Conservation (phyloP, 176 grass and related monocot species). For the Avena eriantha region DNA sequence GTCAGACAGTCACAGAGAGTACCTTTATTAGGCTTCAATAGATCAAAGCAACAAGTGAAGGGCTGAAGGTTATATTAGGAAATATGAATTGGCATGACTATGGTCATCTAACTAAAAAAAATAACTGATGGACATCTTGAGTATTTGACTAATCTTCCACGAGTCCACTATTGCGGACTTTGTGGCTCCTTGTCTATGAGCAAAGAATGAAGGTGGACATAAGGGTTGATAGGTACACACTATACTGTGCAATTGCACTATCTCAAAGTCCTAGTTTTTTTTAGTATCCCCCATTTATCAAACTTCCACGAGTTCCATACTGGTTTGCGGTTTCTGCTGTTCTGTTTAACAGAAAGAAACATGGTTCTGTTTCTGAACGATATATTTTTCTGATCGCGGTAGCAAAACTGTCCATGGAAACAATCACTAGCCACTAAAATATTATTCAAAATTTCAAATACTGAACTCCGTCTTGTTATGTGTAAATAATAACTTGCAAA, state of each 20-base stretch:
- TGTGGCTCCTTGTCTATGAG: conserved; percentile 1
- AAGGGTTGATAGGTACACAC: background rate
- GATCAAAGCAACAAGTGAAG: background rate
- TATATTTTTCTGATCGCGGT: too few species aligned
- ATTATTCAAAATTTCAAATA: background rate
- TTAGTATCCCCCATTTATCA: background rate
- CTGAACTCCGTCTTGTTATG: background rate
- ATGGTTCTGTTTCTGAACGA: too few species aligned
- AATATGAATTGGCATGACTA: background rate
- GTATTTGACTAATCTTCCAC: background rate
- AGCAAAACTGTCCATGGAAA: background rate
- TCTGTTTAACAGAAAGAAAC: background rate
- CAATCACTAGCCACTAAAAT: background rate
- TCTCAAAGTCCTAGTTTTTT: background rate
- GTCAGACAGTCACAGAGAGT: background rate
- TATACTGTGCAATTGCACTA: background rate
- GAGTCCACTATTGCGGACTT: background rate
- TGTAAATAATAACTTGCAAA: background rate
- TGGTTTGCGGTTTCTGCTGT: background rate
- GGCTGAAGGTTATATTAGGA: background rate
- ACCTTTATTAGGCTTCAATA: background rate
- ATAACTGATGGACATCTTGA: background rate
- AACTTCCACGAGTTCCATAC: background rate
- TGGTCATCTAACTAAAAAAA: background rate
- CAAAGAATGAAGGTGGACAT: conserved; percentile 3